These are phyloP conservation scores for Spathaspora sp. DNA, from an alignment of 805 yeast species.

Conservation along the genomic window DNA sequence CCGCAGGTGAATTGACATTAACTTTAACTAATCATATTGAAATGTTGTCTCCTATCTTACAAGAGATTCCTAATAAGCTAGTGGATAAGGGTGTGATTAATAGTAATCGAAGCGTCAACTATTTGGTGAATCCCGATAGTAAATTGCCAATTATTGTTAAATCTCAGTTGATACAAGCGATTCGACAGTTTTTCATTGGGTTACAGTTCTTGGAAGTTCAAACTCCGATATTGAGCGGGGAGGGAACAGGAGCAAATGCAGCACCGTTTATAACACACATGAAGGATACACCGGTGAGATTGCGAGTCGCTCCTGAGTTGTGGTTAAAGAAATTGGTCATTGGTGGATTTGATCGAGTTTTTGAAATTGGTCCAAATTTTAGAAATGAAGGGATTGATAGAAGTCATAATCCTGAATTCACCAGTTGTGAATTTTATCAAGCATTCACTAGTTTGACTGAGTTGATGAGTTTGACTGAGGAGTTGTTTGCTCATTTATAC, in stretches of 20 bases:
- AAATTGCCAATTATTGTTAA: slow-evolving; percentile 47
- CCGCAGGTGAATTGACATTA: slow-evolving; percentile 74
- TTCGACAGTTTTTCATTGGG: slow-evolving; percentile 55
- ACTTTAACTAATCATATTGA: slow-evolving; percentile 47
- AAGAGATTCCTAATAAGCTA: slow-evolving; percentile 53
- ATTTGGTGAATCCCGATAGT: slow-evolving; percentile 55
- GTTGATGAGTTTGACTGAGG: slow-evolving; percentile 62
- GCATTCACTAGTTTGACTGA: slow-evolving; percentile 64
- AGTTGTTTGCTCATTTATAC: slow-evolving; percentile 44
- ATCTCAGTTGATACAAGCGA: slow-evolving; percentile 47
- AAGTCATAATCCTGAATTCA: slow-evolving; percentile 93
- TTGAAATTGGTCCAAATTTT: slow-evolving; percentile 80
- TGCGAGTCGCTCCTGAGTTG: slow-evolving; percentile 92
- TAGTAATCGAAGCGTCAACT: slow-evolving; percentile 69
- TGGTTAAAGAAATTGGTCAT: slow-evolving; percentile 86
- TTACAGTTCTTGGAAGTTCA: slow-evolving; percentile 74
- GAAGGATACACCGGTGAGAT: slow-evolving; percentile 39
- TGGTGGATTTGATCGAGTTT: slow-evolving; percentile 82
- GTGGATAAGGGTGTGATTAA: slow-evolving; percentile 54
- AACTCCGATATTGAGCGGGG: slow-evolving; percentile 78
- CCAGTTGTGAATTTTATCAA: slow-evolving; percentile 86
- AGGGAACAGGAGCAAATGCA: slow-evolving; percentile 88
- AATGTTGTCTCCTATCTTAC: slow-evolving; percentile 64
- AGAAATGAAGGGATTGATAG: slow-evolving; percentile 92
- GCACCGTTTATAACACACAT: slow-evolving; percentile 71